Base-by-base conservation (phyloP, 805 yeast genomes). In the Metschnikowia amazonensis region DNA sequence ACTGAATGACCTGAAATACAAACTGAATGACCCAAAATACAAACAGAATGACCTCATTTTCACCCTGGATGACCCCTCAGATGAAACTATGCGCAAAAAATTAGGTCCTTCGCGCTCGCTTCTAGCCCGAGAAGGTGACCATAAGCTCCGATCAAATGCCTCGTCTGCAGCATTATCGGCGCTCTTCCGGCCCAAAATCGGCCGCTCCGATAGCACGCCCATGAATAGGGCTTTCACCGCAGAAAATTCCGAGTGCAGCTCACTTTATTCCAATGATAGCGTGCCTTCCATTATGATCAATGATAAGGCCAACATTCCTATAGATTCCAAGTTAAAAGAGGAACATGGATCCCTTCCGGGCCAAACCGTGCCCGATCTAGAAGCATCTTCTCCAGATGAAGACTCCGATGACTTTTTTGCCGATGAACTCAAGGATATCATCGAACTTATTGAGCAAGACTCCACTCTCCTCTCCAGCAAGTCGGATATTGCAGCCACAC, bases 161-260 rank as follows among this genome's bases (percentile, higher is more conserved):
- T 74, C 80, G 2, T 65, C 74, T 1, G 74, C 79, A 2, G 75
- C 81, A 0, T 55, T 77, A 34, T 69, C 74, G 4, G 75, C 77
- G 2, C 59, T 75, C 16, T 65, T 75, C 46, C 59, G 74, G 23
- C 74, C 75, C 4, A 56, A 58, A 11, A 47, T 67, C 38, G 52
- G 54, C 44, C 56, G 75, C n/a, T 52, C 69, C 2, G 75, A 66
- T n/a, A 65, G 72, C 49, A 50, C 61, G 42, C 74, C 74, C 8
- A n/a, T 46, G 16, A 43, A 48, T 14, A 38, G 40, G 11, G 29
- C 16, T 21, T 24, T 46, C 20, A 24, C 27, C 2, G 35, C 16
- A 5, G 36, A 20, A 13, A 20, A 21, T 29, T 31, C 38, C 37
- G 37, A 34, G 7, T 32, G 35, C 35, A 32, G 41, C 31, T 27